These are phyloP conservation scores for Arthroderma sp. DNA, from an alignment of 2,329 filamentous ascomycete species.

Conservation along the genomic window DNA sequence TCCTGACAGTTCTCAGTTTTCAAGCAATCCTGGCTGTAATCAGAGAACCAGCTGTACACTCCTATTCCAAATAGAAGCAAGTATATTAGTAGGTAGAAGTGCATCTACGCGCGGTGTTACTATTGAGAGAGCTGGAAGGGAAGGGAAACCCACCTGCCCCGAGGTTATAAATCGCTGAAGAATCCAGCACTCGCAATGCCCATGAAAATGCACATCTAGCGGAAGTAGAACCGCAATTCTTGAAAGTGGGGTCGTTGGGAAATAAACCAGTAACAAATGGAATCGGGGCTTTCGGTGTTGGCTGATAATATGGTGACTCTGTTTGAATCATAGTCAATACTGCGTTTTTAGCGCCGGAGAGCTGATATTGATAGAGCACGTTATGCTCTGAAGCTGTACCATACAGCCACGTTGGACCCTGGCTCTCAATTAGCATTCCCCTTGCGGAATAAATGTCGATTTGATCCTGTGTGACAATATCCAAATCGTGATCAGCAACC, in stretches of 20 bases:
- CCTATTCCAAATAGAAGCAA: neutral
- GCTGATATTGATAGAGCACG: conserved; percentile 65
- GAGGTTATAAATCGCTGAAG: neutral
- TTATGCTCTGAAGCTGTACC: conserved; percentile 53
- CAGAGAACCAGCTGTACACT: conserved; percentile 2
- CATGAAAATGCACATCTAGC: neutral
- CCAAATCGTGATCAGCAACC: conserved; percentile 8
- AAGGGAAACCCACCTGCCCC: neutral
- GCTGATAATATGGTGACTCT: conserved; percentile 74
- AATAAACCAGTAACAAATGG: conserved; percentile 27
- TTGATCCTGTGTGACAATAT: conserved; percentile 8
- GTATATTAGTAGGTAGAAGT: neutral
- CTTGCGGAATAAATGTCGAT: conserved; percentile 50
- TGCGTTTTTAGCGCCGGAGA: conserved; percentile 61
- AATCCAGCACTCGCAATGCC: conserved; percentile 1
- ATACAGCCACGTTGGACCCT: conserved; percentile 52
- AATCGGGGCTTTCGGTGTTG: conserved; percentile 58
- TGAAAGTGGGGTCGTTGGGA: conserved; percentile 3
- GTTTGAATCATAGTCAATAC: conserved; percentile 77
- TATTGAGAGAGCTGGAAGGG: too few species aligned
- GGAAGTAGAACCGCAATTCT: neutral
- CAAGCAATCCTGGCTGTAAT: conserved; percentile 4
- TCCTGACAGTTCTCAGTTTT: conserved; percentile 5
- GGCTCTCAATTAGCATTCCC: conserved; percentile 39
- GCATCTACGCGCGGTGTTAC: too few species aligned